Base-by-base conservation (phyloP, 1,139 yeast species). In the Arxiozyma slooffiae region DNA sequence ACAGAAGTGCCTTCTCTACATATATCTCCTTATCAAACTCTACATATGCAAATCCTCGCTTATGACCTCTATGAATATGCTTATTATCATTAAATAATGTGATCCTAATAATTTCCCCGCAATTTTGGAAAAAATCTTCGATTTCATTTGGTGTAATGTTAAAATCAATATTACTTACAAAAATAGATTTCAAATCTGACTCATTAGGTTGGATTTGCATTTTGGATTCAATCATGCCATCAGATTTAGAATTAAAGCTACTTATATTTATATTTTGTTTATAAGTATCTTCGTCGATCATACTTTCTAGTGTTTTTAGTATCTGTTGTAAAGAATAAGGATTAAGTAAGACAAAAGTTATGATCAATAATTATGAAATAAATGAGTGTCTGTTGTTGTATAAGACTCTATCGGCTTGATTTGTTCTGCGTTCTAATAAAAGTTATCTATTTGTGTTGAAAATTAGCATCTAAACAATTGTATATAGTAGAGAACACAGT, bases 111-210 rank as follows among this genome's bases (percentile, higher is more conserved):
- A 90, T 86, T 1, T 45, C 2, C 1, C 97, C 97, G 52, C 85
- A 82, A 9, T 77, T 68, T 48, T 80, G 77, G 67, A 90, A 88
- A 58, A 83, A 86, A 50, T 82, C 81, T 64, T 88, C 94, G 41
- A 90, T 73, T 60, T 85, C 92, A 55, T 82, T 81, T 9, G 96
- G 95, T 4, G 90, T 79, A 3, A 90, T 71, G 14, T 79, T 83
- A 60, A 82, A 83, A 61, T 87, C 95, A 23, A 90, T 94, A 62
- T 88, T 88, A 20, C 96, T 95, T 21, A 90, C 87, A 66, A 85
- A 90, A 24, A 90, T 76, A 1, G 95, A 85, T 53, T 94, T 77
- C 3, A 87, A 76, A 66, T 90, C 97, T 24, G 80, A 72, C 34
- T 72, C 71, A 38, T 70, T 70, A 50, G 74, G 79, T 46, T 68